These are phyloP conservation scores for Podaxis sp. DNA, from an alignment of 768 basidiomycete species.

Conservation along the genomic window DNA sequence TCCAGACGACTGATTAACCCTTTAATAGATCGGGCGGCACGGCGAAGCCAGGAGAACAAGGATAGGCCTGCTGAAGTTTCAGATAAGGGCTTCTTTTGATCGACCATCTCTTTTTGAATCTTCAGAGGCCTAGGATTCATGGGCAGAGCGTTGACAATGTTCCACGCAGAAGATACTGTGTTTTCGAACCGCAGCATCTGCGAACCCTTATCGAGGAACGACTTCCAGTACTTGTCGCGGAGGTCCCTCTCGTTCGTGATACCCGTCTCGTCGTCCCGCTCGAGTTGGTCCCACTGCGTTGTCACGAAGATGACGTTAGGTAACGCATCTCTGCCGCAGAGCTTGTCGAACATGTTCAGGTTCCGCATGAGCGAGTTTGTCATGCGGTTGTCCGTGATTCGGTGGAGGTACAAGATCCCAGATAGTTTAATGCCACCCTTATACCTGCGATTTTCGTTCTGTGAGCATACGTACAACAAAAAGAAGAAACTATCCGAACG, in stretches of 20 bases:
- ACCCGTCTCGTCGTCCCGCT: neutral
- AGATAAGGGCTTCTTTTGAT: constrained; percentile 10
- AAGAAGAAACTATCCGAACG: constrained; percentile 1
- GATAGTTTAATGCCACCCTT: constrained; percentile 3
- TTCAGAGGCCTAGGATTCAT: neutral
- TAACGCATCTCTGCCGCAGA: constrained; percentile 10
- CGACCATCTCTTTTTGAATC: constrained; percentile 20
- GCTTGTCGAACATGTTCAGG: constrained; percentile 11
- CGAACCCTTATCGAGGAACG: constrained; percentile 3
- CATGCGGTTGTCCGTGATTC: constrained; percentile 13
- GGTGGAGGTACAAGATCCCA: constrained; percentile 15
- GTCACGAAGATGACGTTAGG: constrained; percentile 9
- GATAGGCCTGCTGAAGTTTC: constrained; percentile 17
- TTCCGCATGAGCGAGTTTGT: neutral
- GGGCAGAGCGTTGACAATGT: constrained; percentile 13
- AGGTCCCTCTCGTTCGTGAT: constrained; percentile 1
- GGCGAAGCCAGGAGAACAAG: constrained; percentile 5
- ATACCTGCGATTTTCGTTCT: constrained; percentile 2
- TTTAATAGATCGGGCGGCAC: neutral
- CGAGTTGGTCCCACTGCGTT: constrained; percentile 14
- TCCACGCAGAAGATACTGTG: constrained; percentile 10
- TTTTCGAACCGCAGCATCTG: constrained; percentile 7
- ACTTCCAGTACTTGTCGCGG: neutral
- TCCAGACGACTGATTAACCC: neutral
- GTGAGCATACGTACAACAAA: neutral